Conservation (phyloP, 345 rosid species). For the Microcos paniculata region DNA sequence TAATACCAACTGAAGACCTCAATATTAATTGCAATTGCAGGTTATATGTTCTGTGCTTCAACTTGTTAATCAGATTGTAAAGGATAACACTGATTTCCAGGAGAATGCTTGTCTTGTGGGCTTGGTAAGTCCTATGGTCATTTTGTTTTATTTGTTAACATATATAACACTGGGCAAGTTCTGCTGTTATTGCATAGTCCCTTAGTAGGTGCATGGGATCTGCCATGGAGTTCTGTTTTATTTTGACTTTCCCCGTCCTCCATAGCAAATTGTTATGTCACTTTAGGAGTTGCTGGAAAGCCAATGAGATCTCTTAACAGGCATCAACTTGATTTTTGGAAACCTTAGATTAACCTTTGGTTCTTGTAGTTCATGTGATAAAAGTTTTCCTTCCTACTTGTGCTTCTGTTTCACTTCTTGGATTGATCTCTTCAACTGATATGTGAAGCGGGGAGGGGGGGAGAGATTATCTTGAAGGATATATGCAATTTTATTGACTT, state of each 20-base stretch:
- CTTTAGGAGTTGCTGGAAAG: neutral
- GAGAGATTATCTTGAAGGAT: slow-evolving; percentile 1
- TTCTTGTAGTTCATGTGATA: neutral
- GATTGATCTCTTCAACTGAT: neutral
- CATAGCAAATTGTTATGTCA: neutral
- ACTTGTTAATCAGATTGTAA: slow-evolving; percentile 78
- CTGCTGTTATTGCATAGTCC: neutral
- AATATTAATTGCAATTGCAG: slow-evolving; percentile 44
- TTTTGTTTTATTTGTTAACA: slow-evolving; percentile 14
- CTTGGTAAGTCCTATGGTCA: slow-evolving; percentile 45
- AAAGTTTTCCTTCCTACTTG: neutral
- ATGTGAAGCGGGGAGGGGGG: neutral
- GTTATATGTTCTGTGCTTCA: slow-evolving; percentile 86
- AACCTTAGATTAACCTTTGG: neutral
- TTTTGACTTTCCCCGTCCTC: neutral
- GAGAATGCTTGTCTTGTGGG: slow-evolving; percentile 99
- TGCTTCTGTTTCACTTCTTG: neutral
- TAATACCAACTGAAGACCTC: slow-evolving; percentile 14
- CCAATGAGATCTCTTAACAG: neutral
- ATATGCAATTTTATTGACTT: slow-evolving; percentile 7
- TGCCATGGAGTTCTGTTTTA: neutral
- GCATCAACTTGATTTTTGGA: neutral
- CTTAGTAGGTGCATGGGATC: neutral
- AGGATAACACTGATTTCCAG: slow-evolving; percentile 83
- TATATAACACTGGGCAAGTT: neutral